A percentile compares a stretch with the other conserved stretches of the same genome.
phyloP scores from a whole-genome alignment of 306 rosid species.

The Castanopsis chinensis region DNA sequence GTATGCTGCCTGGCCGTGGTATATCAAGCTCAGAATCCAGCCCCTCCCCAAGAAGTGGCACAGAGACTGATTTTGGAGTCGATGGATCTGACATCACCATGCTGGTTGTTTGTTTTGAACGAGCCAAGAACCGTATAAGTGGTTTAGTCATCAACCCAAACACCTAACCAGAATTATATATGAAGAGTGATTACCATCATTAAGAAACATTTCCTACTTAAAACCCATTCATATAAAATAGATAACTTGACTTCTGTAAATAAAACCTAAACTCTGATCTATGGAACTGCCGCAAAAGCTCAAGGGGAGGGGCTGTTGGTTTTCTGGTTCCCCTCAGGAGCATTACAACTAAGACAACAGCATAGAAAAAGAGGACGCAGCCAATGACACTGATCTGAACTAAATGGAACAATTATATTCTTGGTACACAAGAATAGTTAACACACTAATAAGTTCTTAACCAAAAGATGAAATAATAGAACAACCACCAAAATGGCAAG shows the following conservation, averaged over 20 bases:
- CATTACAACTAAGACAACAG: background rate
- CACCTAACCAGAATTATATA: slow-evolving; percentile 49
- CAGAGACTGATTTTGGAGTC: slow-evolving; percentile 54
- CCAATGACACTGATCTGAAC: background rate
- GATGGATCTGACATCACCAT: slow-evolving; percentile 39
- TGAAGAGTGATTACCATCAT: slow-evolving; percentile 17
- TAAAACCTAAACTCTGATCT: background rate
- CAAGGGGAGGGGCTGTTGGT: background rate
- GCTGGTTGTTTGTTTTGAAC: slow-evolving; percentile 54
- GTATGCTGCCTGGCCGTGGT: slow-evolving; percentile 57
- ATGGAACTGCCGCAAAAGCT: background rate
- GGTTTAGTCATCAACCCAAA: slow-evolving; percentile 95
- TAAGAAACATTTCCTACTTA: background rate
- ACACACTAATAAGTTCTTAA: background rate
- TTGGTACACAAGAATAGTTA: background rate
- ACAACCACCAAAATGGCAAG: background rate
- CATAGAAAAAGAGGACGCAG: background rate
- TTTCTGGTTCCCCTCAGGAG: background rate
- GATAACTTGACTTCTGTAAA: background rate
- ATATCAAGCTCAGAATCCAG: slow-evolving; percentile 66
- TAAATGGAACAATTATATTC: background rate
- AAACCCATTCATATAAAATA: background rate
- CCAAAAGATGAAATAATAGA: too few relatives aligned
- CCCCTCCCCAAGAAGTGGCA: slow-evolving; percentile 59
- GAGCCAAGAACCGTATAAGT: slow-evolving; percentile 67